Conservation (phyloP, 1,139 yeast genomes). For the Kurtzmaniella quercitrusa region DNA sequence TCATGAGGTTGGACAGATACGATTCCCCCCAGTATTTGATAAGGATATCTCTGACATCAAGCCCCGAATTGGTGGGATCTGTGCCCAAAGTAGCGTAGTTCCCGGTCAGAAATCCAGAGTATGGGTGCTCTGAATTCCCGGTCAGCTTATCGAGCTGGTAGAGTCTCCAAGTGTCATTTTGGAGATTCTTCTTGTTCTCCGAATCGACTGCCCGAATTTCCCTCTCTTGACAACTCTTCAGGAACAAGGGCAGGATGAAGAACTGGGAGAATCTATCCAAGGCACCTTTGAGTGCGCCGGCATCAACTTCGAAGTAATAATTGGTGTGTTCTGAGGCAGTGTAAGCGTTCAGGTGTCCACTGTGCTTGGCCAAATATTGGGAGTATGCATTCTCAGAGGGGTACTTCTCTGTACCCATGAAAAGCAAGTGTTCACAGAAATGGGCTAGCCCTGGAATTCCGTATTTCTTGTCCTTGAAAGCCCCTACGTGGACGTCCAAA, state of each 20-base stretch:
- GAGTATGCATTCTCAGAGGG: slow-evolving; percentile 90
- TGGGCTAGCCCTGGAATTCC: slow-evolving; percentile 86
- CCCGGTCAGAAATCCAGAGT: slow-evolving; percentile 73
- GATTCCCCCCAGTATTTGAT: slow-evolving; percentile 57
- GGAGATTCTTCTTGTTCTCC: slow-evolving; percentile 90
- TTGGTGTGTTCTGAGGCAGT: slow-evolving; percentile 89
- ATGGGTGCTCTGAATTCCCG: slow-evolving; percentile 70
- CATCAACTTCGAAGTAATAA: slow-evolving; percentile 80
- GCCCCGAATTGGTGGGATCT: slow-evolving; percentile 43
- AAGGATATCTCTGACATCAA: slow-evolving; percentile 63
- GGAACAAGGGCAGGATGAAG: slow-evolving; percentile 80
- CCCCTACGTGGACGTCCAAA: slow-evolving; percentile 85
- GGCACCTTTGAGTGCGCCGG: slow-evolving; percentile 78
- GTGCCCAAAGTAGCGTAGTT: slow-evolving; percentile 58
- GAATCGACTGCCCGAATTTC: slow-evolving; percentile 95
- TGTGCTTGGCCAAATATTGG: slow-evolving; percentile 67
- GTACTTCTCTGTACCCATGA: slow-evolving; percentile 94
- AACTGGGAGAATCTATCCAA: slow-evolving; percentile 91
- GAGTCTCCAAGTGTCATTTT: slow-evolving; percentile 84
- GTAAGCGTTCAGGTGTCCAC: slow-evolving; percentile 72
- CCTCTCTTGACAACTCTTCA: slow-evolving; percentile 77
- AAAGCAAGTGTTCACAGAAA: slow-evolving; percentile 90
- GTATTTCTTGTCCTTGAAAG: slow-evolving; percentile 71
- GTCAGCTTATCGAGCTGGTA: slow-evolving; percentile 77
- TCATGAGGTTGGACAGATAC: slow-evolving; percentile 80